These are phyloP conservation scores for Erodium maritimum DNA, from an alignment of 345 rosid species.

Conservation along the genomic window DNA sequence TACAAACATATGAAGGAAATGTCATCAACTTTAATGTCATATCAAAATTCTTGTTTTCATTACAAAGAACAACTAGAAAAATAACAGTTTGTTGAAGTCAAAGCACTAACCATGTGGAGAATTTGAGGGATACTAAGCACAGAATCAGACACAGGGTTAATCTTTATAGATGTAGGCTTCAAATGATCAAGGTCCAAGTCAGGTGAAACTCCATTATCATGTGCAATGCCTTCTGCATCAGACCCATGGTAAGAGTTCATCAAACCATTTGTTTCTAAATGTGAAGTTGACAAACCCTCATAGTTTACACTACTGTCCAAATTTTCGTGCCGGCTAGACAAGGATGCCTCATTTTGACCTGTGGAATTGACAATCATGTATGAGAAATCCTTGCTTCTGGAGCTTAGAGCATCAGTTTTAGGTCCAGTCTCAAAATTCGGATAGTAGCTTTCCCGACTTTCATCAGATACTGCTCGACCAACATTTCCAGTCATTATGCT, in stretches of 20 bases:
- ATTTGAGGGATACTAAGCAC: constrained; percentile 95
- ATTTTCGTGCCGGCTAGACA: constrained; percentile 33
- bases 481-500: constrained; percentile 28
- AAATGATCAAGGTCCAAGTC: constrained; percentile 41
- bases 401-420: constrained; percentile 12
- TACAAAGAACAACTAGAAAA: too few relatives aligned
- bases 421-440: constrained; percentile 21
- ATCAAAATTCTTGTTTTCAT: too few relatives aligned
- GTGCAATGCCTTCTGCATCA: constrained; percentile 25
- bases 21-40: too few relatives aligned
- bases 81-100: too few relatives aligned
- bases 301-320: constrained; percentile 29
- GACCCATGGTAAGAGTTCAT: constrained; percentile 29
- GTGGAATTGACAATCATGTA: constrained; percentile 23
- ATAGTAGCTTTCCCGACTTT: constrained; percentile 53
- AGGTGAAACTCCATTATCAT: constrained; percentile 19
- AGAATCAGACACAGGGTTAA: constrained; percentile 36
- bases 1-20: constrained; percentile 12
- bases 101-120: constrained; percentile 66
- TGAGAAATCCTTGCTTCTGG: constrained; percentile 40
- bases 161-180: constrained; percentile 42
- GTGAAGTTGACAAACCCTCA: constrained; percentile 41
- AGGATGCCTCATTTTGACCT: constrained; percentile 30
- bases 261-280: constrained; percentile 42
- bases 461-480: constrained; percentile 40